phyloP scores from a whole-genome alignment of 2,329 filamentous ascomycete genomes.

The Cordyceps fumosorosea region DNA sequence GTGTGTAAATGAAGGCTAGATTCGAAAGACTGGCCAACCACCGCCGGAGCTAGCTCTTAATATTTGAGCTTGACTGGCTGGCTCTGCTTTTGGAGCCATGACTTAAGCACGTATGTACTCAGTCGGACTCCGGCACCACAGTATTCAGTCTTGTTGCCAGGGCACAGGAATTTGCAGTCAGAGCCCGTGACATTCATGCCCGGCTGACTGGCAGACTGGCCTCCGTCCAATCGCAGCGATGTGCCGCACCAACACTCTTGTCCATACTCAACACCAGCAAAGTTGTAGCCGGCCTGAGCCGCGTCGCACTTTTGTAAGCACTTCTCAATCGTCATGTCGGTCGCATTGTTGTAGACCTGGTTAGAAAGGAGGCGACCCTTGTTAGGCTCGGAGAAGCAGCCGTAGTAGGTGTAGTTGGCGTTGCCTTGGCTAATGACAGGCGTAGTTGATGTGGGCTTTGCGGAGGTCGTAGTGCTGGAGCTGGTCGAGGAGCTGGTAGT shows the following conservation, averaged over 20 bases:
- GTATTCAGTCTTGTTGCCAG: slow-evolving; percentile 25
- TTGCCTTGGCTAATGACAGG: slow-evolving; percentile 28
- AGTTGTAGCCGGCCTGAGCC: slow-evolving; percentile 22
- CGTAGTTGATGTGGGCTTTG: slow-evolving; percentile 19
- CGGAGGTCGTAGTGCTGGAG: slow-evolving; percentile 1
- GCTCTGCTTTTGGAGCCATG: not conserved
- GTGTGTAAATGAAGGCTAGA: not conserved
- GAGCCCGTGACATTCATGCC: slow-evolving; percentile 25
- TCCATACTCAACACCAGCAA: slow-evolving; percentile 32
- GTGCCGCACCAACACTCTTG: slow-evolving; percentile 34
- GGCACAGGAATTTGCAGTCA: slow-evolving; percentile 28
- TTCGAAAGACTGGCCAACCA: not conserved
- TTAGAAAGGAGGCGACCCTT: slow-evolving; percentile 25
- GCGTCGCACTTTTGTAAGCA: slow-evolving; percentile 27
- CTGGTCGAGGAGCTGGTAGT: not conserved
- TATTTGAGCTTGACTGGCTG: slow-evolving; percentile 3
- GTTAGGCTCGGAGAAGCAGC: slow-evolving; percentile 28
- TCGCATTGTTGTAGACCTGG: slow-evolving; percentile 24
- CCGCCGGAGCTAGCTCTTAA: not conserved
- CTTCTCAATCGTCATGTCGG: slow-evolving; percentile 27
- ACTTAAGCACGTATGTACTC: slow-evolving; percentile 25
- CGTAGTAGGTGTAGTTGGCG: slow-evolving; percentile 32
- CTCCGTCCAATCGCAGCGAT: slow-evolving; percentile 23
- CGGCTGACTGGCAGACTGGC: slow-evolving; percentile 14
- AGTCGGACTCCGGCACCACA: slow-evolving; percentile 27